Conservation (phyloP, 1,284 basidiomycete species). For the Cryptococcus deneoformans region DNA sequence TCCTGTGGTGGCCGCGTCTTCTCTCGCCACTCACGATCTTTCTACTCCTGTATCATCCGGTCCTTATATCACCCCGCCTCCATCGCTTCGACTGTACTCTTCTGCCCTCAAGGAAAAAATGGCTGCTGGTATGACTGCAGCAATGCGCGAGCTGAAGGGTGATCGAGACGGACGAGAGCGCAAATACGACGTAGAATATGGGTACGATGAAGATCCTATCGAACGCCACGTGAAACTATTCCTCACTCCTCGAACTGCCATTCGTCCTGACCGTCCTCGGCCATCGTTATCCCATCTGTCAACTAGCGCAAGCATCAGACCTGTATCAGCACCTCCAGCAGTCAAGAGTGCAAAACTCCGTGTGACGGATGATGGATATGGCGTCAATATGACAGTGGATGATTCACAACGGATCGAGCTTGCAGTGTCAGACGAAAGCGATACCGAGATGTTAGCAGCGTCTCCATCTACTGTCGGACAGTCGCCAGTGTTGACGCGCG, state of each 20-base stretch:
- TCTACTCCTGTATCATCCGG: too few relatives aligned
- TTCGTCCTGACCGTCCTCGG: background rate
- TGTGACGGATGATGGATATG: constrained; percentile 4
- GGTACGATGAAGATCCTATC: constrained; percentile 29
- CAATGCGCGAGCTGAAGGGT: constrained; percentile 26
- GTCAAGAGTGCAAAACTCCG: background rate
- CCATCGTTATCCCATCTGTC: background rate
- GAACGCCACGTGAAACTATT: constrained; percentile 22
- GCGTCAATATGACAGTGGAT: background rate
- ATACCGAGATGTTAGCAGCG: background rate
- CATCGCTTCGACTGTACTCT: constrained; percentile 23
- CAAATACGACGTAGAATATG: constrained; percentile 19
- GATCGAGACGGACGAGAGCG: constrained; percentile 12
- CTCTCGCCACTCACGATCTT: too few relatives aligned
- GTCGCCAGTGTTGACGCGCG: background rate
- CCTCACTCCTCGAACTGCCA: constrained; percentile 14
- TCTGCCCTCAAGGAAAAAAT: constrained; percentile 19
- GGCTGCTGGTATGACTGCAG: constrained; percentile 20
- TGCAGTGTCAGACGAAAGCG: background rate
- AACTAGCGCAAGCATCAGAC: background rate
- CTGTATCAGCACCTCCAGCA: background rate
- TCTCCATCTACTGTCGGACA: constrained; percentile 2
- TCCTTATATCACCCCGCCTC: constrained; percentile 16
- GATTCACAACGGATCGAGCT: background rate
- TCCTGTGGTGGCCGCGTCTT: background rate